Evolutionary conservation across 768 basidiomycete species (phyloP).

Genomic region (Auriscalpium vulgare): DNA sequence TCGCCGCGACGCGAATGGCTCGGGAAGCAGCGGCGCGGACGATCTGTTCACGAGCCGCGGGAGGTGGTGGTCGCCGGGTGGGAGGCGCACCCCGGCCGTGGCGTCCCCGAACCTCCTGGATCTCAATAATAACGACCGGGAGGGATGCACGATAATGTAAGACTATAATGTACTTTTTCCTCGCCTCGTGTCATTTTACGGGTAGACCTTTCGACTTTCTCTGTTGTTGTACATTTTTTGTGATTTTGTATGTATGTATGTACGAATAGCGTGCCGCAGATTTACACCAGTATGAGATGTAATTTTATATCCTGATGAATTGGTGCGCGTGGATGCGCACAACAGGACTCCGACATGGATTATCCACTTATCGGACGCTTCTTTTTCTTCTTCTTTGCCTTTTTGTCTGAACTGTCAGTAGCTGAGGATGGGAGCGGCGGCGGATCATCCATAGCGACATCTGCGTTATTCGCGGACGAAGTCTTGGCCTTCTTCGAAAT

Average conservation of each 20-base stretch:
- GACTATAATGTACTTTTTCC: conserved; percentile 16
- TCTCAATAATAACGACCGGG: conserved; percentile 32
- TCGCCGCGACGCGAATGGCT: conserved; percentile 33
- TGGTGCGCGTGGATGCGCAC: no score
- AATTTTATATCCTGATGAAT: no score
- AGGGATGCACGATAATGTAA: conserved; percentile 68
- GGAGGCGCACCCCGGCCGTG: conserved; percentile 39
- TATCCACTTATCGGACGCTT: not conserved
- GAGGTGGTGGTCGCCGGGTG: conserved; percentile 50
- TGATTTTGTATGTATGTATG: conserved; percentile 3
- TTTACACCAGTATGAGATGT: no score
- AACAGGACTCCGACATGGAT: not conserved
- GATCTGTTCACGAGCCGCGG: conserved; percentile 18
- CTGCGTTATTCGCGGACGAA: not conserved
- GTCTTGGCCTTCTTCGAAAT: not conserved
- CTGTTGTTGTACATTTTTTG: conserved; percentile 21
- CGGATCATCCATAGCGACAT: not conserved
- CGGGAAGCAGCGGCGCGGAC: conserved; percentile 23
- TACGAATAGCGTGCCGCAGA: no score
- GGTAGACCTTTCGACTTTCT: not conserved
- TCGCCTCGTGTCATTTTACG: not conserved
- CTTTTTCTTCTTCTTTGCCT: conserved; percentile 3
- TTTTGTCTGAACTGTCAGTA: not conserved
- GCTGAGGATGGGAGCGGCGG: not conserved
- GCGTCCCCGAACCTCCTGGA: conserved; percentile 41